Base-by-base conservation (phyloP, 192 early-diverging fungal genomes). In the Backusella liffmaniae region DNA sequence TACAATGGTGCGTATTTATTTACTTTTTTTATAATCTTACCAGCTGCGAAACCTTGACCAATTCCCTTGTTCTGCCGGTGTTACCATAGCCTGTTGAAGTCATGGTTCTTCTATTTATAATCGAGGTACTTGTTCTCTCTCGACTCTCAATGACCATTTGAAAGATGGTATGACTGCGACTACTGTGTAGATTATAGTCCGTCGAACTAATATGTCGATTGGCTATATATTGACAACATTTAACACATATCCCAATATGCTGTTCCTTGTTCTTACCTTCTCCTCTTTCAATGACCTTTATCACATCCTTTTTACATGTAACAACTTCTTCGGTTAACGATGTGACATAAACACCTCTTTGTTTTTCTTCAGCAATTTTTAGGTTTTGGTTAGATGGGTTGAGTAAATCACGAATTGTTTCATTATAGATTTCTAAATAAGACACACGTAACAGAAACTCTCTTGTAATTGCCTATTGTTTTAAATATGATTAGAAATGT, bases 401-500 rank as follows among this genome's bases (percentile, higher is more conserved):
- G 3, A 99, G 87, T 39, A 99, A 81, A 80, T 99, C 98, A 18
- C 91, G 91, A 72, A 99, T 91, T 0, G 86, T 89, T 79, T 98
- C 96, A 83, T 98, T 98, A 84, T 99, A 99, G 44, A 99, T 99
- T 81, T 99, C 98, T 73, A 99, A 76, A 82, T 98, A 99, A 34
- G 94, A 95, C n/a, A 98, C 98, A 67, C 96, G 91, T 42, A 99
- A 77, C 30, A 98, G 81, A 73, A 93, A 99, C 81, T 96, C 94
- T 15, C 93, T 90, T 23, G 90, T 86, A 5, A 79, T 81, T 36
- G 84, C 86, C 84, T 93, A n/a, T n/a, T 75, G 39, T 70, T 44
- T 74, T 65, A 67, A 26, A 29, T n/a, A 73, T 41, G 26, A 35
- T 51, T 16, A 32, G 12, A 32, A 66, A 41, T 59, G 21, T 37